Conservation (phyloP, 2,329 filamentous ascomycete genomes). For the Aspergillus glaucus region DNA sequence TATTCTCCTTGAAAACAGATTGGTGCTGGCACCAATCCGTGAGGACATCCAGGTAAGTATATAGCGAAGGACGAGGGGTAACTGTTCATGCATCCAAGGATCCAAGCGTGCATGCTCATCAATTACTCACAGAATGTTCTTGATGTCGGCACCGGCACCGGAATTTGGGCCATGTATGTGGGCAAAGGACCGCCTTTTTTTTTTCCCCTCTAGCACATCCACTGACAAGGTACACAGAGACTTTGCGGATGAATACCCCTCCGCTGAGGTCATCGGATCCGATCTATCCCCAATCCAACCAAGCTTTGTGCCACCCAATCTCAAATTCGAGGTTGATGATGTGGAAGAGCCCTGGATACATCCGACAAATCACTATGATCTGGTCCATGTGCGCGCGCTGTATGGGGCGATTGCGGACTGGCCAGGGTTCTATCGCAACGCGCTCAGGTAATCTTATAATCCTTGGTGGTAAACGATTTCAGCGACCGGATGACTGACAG, state of each 20-base stretch:
- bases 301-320: constrained; percentile 57
- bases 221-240: constrained; percentile 14
- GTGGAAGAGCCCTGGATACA: constrained; percentile 51
- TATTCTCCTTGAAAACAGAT: constrained; percentile 16
- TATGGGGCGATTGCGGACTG: constrained; percentile 18
- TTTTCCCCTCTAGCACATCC: background rate
- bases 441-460: constrained; percentile 9
- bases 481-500: background rate
- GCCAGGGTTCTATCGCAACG: constrained; percentile 16
- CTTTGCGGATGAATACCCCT: constrained; percentile 39
- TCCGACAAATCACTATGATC: constrained; percentile 44
- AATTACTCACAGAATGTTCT: constrained; percentile 13
- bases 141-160: constrained; percentile 18
- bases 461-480: background rate
- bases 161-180: constrained; percentile 17
- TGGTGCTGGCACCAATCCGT: constrained; percentile 14
- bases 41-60: constrained; percentile 11
- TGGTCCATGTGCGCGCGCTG: constrained; percentile 42
- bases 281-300: constrained; percentile 61
- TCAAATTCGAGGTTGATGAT: constrained; percentile 65
- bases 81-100: background rate
- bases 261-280: constrained; percentile 53
- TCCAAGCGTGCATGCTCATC: background rate
- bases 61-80: background rate
- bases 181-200: background rate